Base-by-base conservation (phyloP, 768 basidiomycete species). In the Phylloporus rhodoxanthus region DNA sequence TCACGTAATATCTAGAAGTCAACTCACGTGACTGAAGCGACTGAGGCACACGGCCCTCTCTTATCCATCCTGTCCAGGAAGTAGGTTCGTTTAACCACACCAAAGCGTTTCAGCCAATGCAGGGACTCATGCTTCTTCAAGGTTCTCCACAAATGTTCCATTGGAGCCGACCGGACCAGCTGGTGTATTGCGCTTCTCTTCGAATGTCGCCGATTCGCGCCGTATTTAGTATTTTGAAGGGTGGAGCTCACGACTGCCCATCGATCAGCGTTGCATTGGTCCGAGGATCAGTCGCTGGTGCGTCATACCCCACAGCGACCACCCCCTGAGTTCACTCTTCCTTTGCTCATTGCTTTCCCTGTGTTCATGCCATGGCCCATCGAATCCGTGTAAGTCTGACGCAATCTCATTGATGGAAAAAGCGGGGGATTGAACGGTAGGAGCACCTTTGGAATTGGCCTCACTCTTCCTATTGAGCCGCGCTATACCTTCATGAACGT, bases 211-310 rank as follows among this genome's bases (percentile, higher is more conserved):
- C 8, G 20, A 19, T 43, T 42, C 28, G 17, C 38, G n/a, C 21
- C 34, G 14, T 20, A 28, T 56, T 43, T 37, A 41, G 30, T 23
- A 43, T 43, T 29, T 19, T 43, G 42, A 21, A 47, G 33, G 25
- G 26, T 19, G 23, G 36, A 23, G 4, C 8, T n/a, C 23, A 40
- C 41, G 14, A 19, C 41, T 40, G 3, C 30, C 14, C 30, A 50
- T 43, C 5, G 51, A 53, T 47, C 42, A 19, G 20, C 28, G 15
- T 45, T 14, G 15, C 23, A 8, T 37, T 46, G 10, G 21, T 32
- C 52, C 39, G 61, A 52, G 58, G 55, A 61, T 61, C 48, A 43
- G 23, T 44, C 11, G 3, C 45, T 19, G 23, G 49, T 49, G 47
- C 21, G 43, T 50, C 26, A 41, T 40, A 41, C 15, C 10, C 8